Percentiles rank a stretch among this genome's conserved stretches.
These are phyloP conservation scores for Populus euphratica DNA, from an alignment of 345 rosid species.

Conservation along the genomic window DNA sequence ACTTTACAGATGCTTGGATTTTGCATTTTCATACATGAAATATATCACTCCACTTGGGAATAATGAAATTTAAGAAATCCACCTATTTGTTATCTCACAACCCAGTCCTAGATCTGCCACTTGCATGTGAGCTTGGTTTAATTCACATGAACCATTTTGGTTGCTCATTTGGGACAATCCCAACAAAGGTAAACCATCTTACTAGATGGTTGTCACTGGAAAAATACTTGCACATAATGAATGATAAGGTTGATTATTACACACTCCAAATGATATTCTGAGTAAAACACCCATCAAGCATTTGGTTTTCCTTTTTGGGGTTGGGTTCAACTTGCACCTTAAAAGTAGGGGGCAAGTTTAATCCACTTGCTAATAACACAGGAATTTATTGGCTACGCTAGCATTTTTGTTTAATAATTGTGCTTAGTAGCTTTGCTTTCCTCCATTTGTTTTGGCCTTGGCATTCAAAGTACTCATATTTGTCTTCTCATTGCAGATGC, in stretches of 20 bases:
- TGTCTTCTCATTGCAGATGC: conserved; percentile 25
- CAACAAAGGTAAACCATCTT: neutral
- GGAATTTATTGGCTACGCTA: neutral
- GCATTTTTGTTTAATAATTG: neutral
- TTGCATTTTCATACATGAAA: neutral
- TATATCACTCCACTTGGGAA: neutral
- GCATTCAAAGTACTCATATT: neutral
- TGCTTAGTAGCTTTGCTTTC: conserved; percentile 1
- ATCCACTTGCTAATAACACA: conserved; percentile 8
- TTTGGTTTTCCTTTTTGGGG: neutral
- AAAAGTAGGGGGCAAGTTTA: neutral
- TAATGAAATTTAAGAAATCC: neutral
- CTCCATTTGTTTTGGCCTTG: neutral
- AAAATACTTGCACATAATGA: neutral
- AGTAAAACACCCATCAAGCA: neutral
- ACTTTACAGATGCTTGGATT: neutral
- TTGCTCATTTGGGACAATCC: neutral
- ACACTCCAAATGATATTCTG: neutral
- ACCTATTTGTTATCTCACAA: neutral
- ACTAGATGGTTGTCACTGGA: neutral
- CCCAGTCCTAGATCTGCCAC: neutral
- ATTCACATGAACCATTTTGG: neutral
- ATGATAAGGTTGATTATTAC: neutral
- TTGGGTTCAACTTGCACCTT: neutral
- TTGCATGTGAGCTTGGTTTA: neutral